Percentiles rank a stretch among this genome's conserved stretches.
Evolutionary conservation across 169 alveolate species (phyloP).

Genomic region (Perkinsus olseni): DNA sequence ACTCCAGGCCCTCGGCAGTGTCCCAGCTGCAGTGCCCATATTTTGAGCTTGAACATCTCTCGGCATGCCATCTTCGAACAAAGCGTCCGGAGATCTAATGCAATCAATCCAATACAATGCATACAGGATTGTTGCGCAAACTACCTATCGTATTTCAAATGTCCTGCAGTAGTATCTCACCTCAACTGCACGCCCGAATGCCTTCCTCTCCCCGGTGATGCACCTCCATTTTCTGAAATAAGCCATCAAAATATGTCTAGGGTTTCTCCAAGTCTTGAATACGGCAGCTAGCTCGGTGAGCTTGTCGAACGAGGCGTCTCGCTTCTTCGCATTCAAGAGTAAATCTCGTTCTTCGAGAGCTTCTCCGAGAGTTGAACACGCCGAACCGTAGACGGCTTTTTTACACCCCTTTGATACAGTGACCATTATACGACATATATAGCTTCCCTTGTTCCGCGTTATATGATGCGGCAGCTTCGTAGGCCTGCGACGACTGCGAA

Average conservation of each 20-base stretch:
- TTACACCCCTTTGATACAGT: neutral
- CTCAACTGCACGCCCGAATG: neutral
- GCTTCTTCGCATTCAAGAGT: neutral
- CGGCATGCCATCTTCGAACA: too few relatives aligned
- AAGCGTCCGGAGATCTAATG: too few relatives aligned
- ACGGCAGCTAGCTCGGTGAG: neutral
- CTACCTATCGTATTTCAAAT: too few relatives aligned
- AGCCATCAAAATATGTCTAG: neutral
- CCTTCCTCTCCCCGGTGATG: neutral
- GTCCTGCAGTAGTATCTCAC: too few relatives aligned
- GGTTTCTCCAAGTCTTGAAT: neutral
- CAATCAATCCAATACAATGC: too few relatives aligned
- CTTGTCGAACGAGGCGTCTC: neutral
- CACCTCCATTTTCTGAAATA: neutral
- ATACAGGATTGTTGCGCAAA: too few relatives aligned
- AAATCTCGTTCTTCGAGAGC: neutral
- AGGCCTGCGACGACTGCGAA: neutral
- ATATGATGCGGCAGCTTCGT: neutral
- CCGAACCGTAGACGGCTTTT: neutral
- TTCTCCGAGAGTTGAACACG: neutral
- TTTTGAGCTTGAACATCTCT: too few relatives aligned
- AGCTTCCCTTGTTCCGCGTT: neutral
- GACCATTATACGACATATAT: neutral
- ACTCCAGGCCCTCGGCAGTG: too few relatives aligned
- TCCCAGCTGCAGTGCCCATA: too few relatives aligned